Conservation (phyloP, 306 rosid genomes). For the Neltuma alba region DNA sequence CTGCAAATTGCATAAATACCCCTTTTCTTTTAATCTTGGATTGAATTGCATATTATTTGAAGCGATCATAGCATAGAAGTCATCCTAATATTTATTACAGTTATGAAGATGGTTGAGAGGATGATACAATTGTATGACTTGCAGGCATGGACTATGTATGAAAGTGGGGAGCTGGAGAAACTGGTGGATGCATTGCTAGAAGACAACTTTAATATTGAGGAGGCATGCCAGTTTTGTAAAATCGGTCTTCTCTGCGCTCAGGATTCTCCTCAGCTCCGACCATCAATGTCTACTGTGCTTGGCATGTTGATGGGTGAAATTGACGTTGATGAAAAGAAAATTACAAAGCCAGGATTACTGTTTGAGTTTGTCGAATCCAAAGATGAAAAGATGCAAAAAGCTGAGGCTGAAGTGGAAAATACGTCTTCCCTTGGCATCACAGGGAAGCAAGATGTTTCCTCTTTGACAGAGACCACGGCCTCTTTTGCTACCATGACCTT, state of each 20-base stretch:
- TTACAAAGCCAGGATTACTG: conserved; percentile 71
- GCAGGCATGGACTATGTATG: conserved; percentile 72
- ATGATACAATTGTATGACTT: conserved; percentile 26
- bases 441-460: conserved; percentile 44
- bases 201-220: conserved; percentile 47
- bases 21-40: no score
- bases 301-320: conserved; percentile 64
- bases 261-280: conserved; percentile 76
- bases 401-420: conserved; percentile 30
- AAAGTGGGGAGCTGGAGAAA: conserved; percentile 56
- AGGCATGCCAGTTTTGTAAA: conserved; percentile 65
- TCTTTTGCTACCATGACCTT: conserved; percentile 75
- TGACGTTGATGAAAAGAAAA: conserved; percentile 46
- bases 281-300: conserved; percentile 69
- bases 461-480: conserved; percentile 41
- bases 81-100: background rate
- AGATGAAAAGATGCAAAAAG: conserved; percentile 32
- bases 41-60: conserved; percentile 14
- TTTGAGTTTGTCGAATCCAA: conserved; percentile 51
- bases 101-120: conserved; percentile 16
- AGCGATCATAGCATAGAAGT: background rate
- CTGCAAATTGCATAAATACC: no score
- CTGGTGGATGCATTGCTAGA: conserved; percentile 51
- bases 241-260: conserved; percentile 84
- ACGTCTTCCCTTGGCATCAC: conserved; percentile 40